phyloP scores from a whole-genome alignment of 768 basidiomycete genomes.

The Suillus alpinus region DNA sequence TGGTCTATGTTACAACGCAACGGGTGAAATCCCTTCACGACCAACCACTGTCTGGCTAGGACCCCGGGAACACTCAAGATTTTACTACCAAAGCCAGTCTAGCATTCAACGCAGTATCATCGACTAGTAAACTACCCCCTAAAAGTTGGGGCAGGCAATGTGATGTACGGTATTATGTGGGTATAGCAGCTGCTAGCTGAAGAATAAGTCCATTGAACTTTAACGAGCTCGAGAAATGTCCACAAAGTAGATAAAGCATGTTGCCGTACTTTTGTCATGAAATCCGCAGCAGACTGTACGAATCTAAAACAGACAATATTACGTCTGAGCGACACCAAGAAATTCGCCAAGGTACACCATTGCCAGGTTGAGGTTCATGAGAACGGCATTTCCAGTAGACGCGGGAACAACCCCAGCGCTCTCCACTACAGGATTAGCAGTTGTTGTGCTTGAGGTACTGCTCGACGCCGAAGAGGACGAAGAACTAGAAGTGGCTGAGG shows the following conservation, averaged over 20 bases:
- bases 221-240: constrained; percentile 11
- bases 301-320: constrained; percentile 3
- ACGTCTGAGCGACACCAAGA: constrained; percentile 12
- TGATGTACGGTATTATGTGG: constrained; percentile 16
- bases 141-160: neutral
- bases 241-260: constrained; percentile 17
- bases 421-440: constrained; percentile 10
- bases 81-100: constrained; percentile 4
- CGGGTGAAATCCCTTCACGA: neutral
- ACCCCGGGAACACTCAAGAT: constrained; percentile 7
- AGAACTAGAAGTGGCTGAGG: constrained; percentile 6
- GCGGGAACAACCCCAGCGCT: constrained; percentile 12
- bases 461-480: neutral
- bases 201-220: constrained; percentile 18
- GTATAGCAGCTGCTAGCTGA: constrained; percentile 20
- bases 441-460: constrained; percentile 21
- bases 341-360: constrained; percentile 20
- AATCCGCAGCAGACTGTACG: neutral
- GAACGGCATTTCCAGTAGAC: constrained; percentile 6
- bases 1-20: constrained; percentile 3
- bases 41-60: neutral
- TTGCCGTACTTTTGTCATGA: constrained; percentile 16
- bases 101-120: constrained; percentile 6
- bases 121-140: neutral
- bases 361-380: constrained; percentile 15